Evolutionary conservation across 2,329 filamentous ascomycete species (phyloP).

Genomic region (Zasmidium angulare): DNA sequence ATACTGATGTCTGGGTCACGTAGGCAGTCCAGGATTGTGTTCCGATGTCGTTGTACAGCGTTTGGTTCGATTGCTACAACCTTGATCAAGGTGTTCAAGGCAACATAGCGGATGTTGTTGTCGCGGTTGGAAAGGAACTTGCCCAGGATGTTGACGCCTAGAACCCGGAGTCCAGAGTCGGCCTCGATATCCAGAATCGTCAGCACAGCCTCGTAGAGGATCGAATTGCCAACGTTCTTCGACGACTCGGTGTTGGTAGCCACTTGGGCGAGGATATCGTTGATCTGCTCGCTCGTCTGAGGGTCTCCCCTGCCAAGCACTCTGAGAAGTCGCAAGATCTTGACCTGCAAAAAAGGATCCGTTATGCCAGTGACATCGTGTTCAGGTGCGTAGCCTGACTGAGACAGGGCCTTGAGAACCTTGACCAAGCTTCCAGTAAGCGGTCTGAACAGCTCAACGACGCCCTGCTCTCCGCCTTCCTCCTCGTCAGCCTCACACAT

Average conservation of each 20-base stretch:
- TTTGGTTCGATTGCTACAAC: constrained; percentile 98
- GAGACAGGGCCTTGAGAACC: constrained; percentile 86
- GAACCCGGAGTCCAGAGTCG: constrained; percentile 87
- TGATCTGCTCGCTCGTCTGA: constrained; percentile 92
- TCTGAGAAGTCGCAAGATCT: constrained; percentile 82
- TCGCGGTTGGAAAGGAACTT: constrained; percentile 98
- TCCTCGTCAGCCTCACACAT: constrained; percentile 94
- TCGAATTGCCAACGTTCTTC: constrained; percentile 98
- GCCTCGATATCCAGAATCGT: constrained; percentile 98
- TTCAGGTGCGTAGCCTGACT: constrained; percentile 94
- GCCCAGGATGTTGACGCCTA: constrained; percentile 96
- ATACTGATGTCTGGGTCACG: constrained; percentile 98
- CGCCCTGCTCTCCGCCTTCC: constrained; percentile 83
- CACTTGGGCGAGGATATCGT: constrained; percentile 89
- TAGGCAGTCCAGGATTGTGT: constrained; percentile 94
- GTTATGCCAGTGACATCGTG: constrained; percentile 98
- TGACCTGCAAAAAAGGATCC: constrained; percentile 92
- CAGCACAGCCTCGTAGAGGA: constrained; percentile 93
- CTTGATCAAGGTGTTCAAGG: constrained; percentile 94
- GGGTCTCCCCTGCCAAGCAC: constrained; percentile 84
- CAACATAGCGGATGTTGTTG: constrained; percentile 98
- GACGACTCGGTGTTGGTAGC: constrained; percentile 97
- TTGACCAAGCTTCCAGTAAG: constrained; percentile 83
- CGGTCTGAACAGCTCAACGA: constrained; percentile 87
- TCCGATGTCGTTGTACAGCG: constrained; percentile 92